Conservation (phyloP, 192 early-diverging fungal species). For the Coemansia sp. region DNA sequence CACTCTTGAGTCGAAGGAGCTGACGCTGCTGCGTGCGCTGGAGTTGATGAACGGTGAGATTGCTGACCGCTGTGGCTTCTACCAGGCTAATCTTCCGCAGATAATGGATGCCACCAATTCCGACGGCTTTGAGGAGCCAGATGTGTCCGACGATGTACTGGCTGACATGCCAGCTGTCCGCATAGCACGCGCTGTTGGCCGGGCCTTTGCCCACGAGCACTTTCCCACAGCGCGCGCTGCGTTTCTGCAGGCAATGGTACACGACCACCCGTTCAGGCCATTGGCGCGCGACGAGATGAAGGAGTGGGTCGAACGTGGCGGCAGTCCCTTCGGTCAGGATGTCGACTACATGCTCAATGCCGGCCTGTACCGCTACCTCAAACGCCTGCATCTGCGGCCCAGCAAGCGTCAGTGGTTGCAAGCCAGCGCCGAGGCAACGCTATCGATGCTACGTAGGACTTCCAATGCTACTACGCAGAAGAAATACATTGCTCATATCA, state of each 20-base stretch:
- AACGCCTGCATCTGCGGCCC: conserved; percentile 28
- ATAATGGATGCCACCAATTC: conserved; percentile 26
- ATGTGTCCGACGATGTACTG: conserved; percentile 7
- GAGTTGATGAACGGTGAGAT: conserved; percentile 40
- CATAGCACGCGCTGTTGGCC: conserved; percentile 27
- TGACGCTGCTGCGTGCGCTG: conserved; percentile 38
- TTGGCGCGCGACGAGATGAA: conserved; percentile 37
- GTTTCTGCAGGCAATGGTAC: conserved; percentile 45
- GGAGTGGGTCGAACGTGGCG: conserved; percentile 27
- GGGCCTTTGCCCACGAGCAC: conserved; percentile 39
- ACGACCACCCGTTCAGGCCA: conserved; percentile 50
- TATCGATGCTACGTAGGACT: conserved; percentile 44
- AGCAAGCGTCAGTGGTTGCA: conserved; percentile 44
- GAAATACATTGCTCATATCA: conserved; percentile 31
- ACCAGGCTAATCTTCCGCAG: conserved; percentile 10
- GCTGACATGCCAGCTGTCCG: conserved; percentile 12
- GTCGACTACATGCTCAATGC: conserved; percentile 38
- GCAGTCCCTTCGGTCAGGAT: conserved; percentile 39
- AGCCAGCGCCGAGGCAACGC: conserved; percentile 38
- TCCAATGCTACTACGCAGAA: conserved; percentile 21
- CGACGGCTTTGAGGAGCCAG: conserved; percentile 14
- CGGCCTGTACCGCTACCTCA: conserved; percentile 39
- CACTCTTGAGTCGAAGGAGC: conserved; percentile 27
- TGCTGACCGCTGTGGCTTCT: conserved; percentile 31
- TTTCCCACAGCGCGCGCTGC: conserved; percentile 18